Percentiles rank a stretch among this genome's conserved stretches.
These are phyloP conservation scores for Fusarium sp. DNA, from an alignment of 2,329 filamentous ascomycete genomes.

Conservation along the genomic window DNA sequence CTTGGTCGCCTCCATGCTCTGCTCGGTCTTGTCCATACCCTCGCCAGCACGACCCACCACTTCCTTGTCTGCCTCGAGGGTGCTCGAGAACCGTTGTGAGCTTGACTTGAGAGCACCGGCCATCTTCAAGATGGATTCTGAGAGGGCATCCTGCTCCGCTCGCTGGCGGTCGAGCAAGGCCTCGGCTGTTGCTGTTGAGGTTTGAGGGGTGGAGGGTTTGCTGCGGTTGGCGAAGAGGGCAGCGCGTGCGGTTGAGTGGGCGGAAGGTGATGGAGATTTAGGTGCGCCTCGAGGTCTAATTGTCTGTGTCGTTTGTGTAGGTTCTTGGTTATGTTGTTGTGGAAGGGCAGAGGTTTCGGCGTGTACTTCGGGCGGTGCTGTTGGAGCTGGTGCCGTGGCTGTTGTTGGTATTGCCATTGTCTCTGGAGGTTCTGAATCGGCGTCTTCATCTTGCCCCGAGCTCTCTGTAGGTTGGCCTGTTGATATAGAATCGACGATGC, in stretches of 20 bases:
- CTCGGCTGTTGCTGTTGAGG: constrained; percentile 69
- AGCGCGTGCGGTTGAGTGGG: constrained; percentile 54
- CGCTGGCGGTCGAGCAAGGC: constrained; percentile 80
- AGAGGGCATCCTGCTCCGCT: constrained; percentile 83
- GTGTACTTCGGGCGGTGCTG: constrained; percentile 13
- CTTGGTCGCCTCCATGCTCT: constrained; percentile 79
- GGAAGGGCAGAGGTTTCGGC: constrained; percentile 22
- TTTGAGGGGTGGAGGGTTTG: constrained; percentile 51
- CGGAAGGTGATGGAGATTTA: constrained; percentile 36
- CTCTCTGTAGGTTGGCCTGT: constrained; percentile 41
- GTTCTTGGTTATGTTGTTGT: constrained; percentile 18
- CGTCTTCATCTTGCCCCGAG: constrained; percentile 39
- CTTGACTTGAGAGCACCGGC: constrained; percentile 81
- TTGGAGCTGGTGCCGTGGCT: constrained; percentile 19
- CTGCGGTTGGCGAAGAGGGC: constrained; percentile 58
- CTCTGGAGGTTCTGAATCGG: constrained; percentile 62
- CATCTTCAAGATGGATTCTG: constrained; percentile 82
- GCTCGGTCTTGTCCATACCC: constrained; percentile 80
- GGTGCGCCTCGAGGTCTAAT: constrained; percentile 50
- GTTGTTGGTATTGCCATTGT: constrained; percentile 37
- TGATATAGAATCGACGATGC: constrained; percentile 55
- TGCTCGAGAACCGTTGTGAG: constrained; percentile 75
- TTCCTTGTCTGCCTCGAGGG: constrained; percentile 77
- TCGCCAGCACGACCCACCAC: constrained; percentile 76
- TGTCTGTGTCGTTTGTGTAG: constrained; percentile 51